Evolutionary conservation across 257 asterid genomes (phyloP).

Genomic region (Solanum neorickii): DNA sequence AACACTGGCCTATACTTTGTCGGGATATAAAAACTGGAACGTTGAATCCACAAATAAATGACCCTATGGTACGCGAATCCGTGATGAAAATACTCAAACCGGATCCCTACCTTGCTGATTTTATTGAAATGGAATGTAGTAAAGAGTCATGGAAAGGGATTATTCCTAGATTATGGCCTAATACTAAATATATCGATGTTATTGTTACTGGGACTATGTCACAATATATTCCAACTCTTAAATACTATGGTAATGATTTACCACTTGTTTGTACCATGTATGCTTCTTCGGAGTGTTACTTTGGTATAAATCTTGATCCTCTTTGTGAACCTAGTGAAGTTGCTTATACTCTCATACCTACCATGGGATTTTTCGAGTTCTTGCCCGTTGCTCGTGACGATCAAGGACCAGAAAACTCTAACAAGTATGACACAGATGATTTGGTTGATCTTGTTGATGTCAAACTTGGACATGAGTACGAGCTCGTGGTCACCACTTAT

Average conservation of each 20-base stretch:
- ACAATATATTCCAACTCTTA: slow-evolving; percentile 22
- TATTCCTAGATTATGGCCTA: slow-evolving; percentile 8
- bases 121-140: slow-evolving; percentile 3
- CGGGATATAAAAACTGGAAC: slow-evolving; percentile 18
- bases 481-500: slow-evolving; percentile 11
- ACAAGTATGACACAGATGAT: not conserved
- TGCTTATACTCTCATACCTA: slow-evolving; percentile 11
- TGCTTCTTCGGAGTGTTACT: slow-evolving; percentile 34
- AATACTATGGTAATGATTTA: slow-evolving; percentile 26
- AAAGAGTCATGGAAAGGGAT: slow-evolving; percentile 6
- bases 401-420: not conserved
- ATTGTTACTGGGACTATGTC: slow-evolving; percentile 16
- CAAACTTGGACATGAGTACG: slow-evolving; percentile 3
- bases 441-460: slow-evolving; percentile 16
- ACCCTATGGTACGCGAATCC: slow-evolving; percentile 6
- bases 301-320: slow-evolving; percentile 21
- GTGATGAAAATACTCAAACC: slow-evolving; percentile 21
- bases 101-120: slow-evolving; percentile 4
- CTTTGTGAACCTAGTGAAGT: slow-evolving; percentile 12
- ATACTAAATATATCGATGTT: slow-evolving; percentile 3
- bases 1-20: slow-evolving; percentile 21
- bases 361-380: slow-evolving; percentile 17
- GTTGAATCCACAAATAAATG: slow-evolving; percentile 14
- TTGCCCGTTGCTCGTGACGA: not conserved
- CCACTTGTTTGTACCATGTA: slow-evolving; percentile 32